Base-by-base conservation (phyloP, 1,139 yeast genomes). In the Citeromyces hawaiiensis region DNA sequence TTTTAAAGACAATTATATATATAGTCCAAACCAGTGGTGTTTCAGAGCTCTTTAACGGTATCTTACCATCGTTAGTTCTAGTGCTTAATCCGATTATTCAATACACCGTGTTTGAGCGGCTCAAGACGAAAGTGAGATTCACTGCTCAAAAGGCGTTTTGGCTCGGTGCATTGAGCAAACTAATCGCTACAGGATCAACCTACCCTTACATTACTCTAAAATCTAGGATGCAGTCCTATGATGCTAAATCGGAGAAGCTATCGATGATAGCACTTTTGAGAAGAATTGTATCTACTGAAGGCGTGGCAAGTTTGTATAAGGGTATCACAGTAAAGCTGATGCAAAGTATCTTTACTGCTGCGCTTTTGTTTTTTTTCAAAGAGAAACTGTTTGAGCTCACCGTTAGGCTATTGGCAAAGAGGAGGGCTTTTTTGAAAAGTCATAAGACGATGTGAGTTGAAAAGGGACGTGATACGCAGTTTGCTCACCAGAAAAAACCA, bases 131-230 rank as follows among this genome's bases (percentile, higher is more conserved):
- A 14, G 68, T 87, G 29, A 63, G 76, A 43, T 74, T 74, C 45
- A 65, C 60, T 38, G 70, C 73, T 39, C 77, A 73, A 37, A 57
- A 60, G 41, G 94, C 95, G 5, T 83, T 88, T 53, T 63, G 83
- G 49, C 68, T 87, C 45, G 97, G 97, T 13, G 96, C 96, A 1
- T 57, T 87, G 38, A 94, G 96, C 37, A 88, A 88, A 61, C 68
- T 88, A 48, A 68, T 83, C 43, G 95, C 96, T 16, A 87, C 96
- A 11, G 69, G 81, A 15, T 70, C 78, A 45, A 87, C 97, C 1
- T 87, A 87, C 57, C 97, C 97, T 4, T 85, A 86, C 59, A 80
- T 87, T 54, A 87, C 96, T 3, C 66, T 88, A 54, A 85, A 88
- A 61, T 69, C 95, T 14, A 76, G 96, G 55, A 78, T 85, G 81